Percentiles rank a stretch among this genome's conserved stretches.
Conservation (phyloP, 148 eudicot species). For the Talinum fruticosum region DNA sequence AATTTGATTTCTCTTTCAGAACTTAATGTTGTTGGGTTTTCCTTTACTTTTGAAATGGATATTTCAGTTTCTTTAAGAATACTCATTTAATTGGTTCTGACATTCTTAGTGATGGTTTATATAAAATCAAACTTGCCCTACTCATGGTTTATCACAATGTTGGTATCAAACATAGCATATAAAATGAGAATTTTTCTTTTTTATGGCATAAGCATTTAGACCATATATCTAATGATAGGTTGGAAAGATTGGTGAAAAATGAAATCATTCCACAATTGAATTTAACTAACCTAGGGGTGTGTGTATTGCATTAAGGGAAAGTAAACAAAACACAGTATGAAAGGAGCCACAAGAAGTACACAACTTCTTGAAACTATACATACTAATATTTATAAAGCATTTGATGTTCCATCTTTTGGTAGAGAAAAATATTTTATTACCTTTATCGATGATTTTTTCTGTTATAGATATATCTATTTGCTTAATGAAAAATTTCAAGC, state of each 20-base stretch:
- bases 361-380: constrained; percentile 31
- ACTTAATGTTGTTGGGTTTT: constrained; percentile 12
- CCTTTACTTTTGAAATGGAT: constrained; percentile 13
- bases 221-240: constrained; percentile 20
- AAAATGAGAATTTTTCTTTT: constrained; percentile 25
- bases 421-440: constrained; percentile 21
- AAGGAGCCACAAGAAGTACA: constrained; percentile 24
- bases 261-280: constrained; percentile 12
- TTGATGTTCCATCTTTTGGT: neutral
- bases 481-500: constrained; percentile 23
- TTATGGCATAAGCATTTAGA: constrained; percentile 16
- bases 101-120: constrained; percentile 15
- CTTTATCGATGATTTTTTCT: constrained; percentile 26
- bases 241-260: constrained; percentile 20
- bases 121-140: constrained; percentile 22
- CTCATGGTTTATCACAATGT: constrained; percentile 4
- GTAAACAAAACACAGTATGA: constrained; percentile 21
- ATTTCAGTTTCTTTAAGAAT: constrained; percentile 19
- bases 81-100: constrained; percentile 12
- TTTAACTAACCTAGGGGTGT: constrained; percentile 16
- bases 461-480: constrained; percentile 22
- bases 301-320: constrained; percentile 34
- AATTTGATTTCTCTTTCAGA: constrained; percentile 22
- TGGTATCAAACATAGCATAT: constrained; percentile 13
- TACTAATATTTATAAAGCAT: constrained; percentile 5